Percentiles rank a stretch among this genome's conserved stretches.
Conservation (phyloP, 345 rosid genomes). For the Toxicodendron radicans region DNA sequence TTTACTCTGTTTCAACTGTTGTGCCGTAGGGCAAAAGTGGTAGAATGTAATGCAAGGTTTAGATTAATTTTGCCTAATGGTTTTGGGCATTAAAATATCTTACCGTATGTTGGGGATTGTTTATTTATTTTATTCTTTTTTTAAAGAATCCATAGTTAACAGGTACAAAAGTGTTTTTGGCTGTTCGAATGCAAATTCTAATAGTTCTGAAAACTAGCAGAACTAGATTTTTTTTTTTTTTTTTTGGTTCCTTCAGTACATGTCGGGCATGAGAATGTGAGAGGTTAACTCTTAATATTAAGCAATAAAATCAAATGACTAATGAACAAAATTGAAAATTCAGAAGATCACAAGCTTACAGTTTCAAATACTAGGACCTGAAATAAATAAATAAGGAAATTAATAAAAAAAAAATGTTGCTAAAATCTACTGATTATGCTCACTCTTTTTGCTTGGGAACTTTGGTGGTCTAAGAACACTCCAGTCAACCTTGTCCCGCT, state of each 20-base stretch:
- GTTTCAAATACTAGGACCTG: not conserved
- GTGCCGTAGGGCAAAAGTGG: too few species aligned
- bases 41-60: too few species aligned
- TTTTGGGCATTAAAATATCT: too few species aligned
- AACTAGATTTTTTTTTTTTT: not conserved
- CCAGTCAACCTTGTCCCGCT: conserved; percentile 68
- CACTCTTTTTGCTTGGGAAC: conserved; percentile 35
- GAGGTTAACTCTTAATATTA: not conserved
- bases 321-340: not conserved
- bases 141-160: too few species aligned
- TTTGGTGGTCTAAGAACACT: conserved; percentile 61
- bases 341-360: not conserved
- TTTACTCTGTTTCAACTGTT: too few species aligned
- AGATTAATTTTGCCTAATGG: too few species aligned
- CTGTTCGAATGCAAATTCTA: not conserved
- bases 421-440: conserved; percentile 11
- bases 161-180: too few species aligned
- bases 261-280: not conserved
- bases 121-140: too few species aligned
- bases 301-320: not conserved
- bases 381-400: not conserved
- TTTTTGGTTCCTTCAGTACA: not conserved
- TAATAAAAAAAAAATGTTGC: not conserved
- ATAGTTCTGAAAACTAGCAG: not conserved
- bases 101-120: too few species aligned